These are phyloP conservation scores for Hordeum marinum DNA, from an alignment of 176 grass and related monocot genomes.

Conservation along the genomic window DNA sequence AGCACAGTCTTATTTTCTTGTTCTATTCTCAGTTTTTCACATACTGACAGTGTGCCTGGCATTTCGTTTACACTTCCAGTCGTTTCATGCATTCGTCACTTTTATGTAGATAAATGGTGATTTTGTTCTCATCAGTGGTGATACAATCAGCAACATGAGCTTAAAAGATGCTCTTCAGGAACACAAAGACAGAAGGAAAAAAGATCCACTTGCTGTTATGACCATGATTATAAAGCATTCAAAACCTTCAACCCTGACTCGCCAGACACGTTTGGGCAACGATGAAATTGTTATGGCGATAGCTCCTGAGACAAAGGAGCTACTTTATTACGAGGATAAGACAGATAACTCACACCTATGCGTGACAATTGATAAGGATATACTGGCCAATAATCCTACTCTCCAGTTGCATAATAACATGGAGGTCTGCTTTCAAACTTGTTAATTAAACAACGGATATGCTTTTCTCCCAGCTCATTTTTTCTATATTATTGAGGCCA, in stretches of 20 bases:
- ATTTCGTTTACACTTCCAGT: constrained; percentile 1
- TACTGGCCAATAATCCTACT: constrained; percentile 67
- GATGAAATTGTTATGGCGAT: constrained; percentile 82
- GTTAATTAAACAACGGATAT: neutral
- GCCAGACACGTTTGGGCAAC: constrained; percentile 76
- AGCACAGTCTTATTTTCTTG: neutral
- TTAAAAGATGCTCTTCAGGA: constrained; percentile 70
- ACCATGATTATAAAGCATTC: constrained; percentile 91
- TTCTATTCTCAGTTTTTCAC: neutral
- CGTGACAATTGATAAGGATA: constrained; percentile 77
- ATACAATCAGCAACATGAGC: constrained; percentile 92
- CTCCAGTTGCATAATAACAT: constrained; percentile 74
- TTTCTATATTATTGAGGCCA: constrained; percentile 4
- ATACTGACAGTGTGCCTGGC: neutral
- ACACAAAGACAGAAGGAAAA: constrained; percentile 91
- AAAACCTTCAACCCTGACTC: constrained; percentile 61
- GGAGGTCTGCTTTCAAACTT: constrained; percentile 59
- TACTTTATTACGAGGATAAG: constrained; percentile 84
- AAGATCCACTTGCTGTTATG: constrained; percentile 87
- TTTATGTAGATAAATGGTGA: constrained; percentile 80
- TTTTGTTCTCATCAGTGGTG: constrained; percentile 93
- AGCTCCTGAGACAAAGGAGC: constrained; percentile 80
- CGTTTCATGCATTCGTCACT: constrained; percentile 8
- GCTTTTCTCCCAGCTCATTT: neutral
- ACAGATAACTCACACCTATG: constrained; percentile 37